Percentiles rank a stretch among this genome's conserved stretches.
phyloP scores from a whole-genome alignment of 108 stramenopile species.

The Pseudonitzschia pungens region DNA sequence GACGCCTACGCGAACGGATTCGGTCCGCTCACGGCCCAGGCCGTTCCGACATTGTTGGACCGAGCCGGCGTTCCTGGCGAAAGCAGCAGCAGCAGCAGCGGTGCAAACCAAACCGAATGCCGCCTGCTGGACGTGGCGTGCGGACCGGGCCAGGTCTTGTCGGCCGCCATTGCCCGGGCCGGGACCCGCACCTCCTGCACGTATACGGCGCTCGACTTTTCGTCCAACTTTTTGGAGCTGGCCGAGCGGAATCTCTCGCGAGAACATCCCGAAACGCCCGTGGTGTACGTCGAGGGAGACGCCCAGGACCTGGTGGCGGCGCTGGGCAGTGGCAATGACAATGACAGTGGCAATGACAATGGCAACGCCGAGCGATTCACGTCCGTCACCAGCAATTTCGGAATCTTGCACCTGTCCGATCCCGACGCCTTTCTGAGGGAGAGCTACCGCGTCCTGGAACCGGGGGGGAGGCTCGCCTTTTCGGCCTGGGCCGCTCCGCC shows the following conservation, averaged over 20 bases:
- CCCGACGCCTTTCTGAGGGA: constrained; percentile 6
- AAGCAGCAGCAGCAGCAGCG: not conserved
- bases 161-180: constrained; percentile 1
- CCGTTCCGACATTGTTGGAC: not conserved
- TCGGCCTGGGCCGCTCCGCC: constrained; percentile 15
- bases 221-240: constrained; percentile 6
- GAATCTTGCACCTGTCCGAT: not conserved
- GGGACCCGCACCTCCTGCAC: not conserved
- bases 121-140: constrained; percentile 10
- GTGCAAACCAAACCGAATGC: not conserved
- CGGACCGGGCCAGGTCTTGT: constrained; percentile 1
- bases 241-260: not conserved
- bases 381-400: constrained; percentile 5
- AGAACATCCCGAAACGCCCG: not conserved
- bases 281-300: not conserved
- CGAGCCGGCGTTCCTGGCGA: not conserved
- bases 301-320: not conserved
- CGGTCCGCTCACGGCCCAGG: constrained; percentile 9
- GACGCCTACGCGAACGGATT: constrained; percentile 3
- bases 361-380: not conserved
- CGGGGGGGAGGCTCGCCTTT: constrained; percentile 13
- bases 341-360: not conserved
- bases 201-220: constrained; percentile 5
- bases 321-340: not conserved
- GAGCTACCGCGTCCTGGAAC: constrained; percentile 18